Evolutionary conservation across 306 rosid species (phyloP), one percentile per base, ranked within the genome.

Genomic region (Benincasa hispida): DNA sequence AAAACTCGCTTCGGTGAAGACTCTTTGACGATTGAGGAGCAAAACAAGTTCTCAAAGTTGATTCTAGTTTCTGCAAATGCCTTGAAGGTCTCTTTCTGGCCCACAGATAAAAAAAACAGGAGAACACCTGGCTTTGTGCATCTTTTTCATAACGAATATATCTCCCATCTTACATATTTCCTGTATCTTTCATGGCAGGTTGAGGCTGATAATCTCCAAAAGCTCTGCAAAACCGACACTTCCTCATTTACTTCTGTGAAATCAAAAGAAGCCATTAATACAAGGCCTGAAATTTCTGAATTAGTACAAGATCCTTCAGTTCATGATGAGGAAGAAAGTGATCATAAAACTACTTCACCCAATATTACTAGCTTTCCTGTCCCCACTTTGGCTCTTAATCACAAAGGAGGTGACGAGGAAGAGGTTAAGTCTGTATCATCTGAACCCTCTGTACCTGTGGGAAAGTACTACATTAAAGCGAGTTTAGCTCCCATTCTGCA

Each of bases 401-500:
- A 32, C n/a, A 90, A 86, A 45, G 93, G 84, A 14, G 82, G 89
- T 10, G 97, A 81, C 1, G 89, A 82, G 0, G 90, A 62, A 17
- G 97, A 92, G 30, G 34, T 53, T 1, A 75, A 42, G 32, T 87
- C 94, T 1, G 53, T 77, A 48, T 30, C 65, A 25, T 91, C 96
- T 10, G 96, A 93, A 65, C 12, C 85, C 24, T 88, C 91, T 19
- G 78, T 93, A 57, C 77, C 90, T 2, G 87, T 93, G 19, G 97
- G 96, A 78, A 83, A 66, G 21, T 93, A 93, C 79, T 75, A 80
- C 3, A 86, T 93, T 37, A 91, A 88, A 78, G 86, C 79, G 82
- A 88, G 87, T 73, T 85, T 83, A 54, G 87, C 84, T 68, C 70
- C 92, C 76, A 91, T 88, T 56, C 83, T 93, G 72, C 89, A 66